Conservation (phyloP, 805 yeast species). For the Clavispora vitiphila region DNA sequence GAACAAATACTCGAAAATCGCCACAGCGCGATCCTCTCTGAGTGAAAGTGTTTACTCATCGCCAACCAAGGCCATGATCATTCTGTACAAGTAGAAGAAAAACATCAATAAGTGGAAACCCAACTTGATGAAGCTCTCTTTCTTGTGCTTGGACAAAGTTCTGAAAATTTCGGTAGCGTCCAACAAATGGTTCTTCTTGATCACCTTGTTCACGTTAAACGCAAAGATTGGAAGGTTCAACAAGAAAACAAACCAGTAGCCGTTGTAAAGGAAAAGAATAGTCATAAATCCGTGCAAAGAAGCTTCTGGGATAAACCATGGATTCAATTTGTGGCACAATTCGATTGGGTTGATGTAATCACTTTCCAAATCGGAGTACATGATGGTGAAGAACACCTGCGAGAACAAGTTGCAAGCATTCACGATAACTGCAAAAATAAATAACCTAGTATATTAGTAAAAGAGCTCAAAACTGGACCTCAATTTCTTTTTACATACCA, state of each 20-base stretch:
- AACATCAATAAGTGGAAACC: slow-evolving; percentile 89
- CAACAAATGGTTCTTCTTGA: slow-evolving; percentile 74
- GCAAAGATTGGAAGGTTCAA: slow-evolving; percentile 80
- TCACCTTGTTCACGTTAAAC: slow-evolving; percentile 74
- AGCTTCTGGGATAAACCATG: slow-evolving; percentile 87
- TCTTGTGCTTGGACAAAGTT: slow-evolving; percentile 87
- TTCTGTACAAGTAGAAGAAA: slow-evolving; percentile 92
- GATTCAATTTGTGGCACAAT: slow-evolving; percentile 87
- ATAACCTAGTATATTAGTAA: slow-evolving; percentile 39
- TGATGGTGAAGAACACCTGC: slow-evolving; percentile 92
- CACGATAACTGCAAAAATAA: slow-evolving; percentile 71
- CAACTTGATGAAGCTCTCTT: slow-evolving; percentile 83
- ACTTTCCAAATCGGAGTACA: slow-evolving; percentile 91
- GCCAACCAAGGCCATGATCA: slow-evolving; percentile 88
- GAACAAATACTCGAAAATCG: background rate
- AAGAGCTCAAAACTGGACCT: background rate
- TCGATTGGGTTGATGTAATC: slow-evolving; percentile 98
- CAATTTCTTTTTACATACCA: slow-evolving; percentile 17
- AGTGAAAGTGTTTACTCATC: slow-evolving; percentile 34
- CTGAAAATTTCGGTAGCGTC: slow-evolving; percentile 98
- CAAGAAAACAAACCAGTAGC: slow-evolving; percentile 87
- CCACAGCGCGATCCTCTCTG: background rate
- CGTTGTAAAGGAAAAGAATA: slow-evolving; percentile 68
- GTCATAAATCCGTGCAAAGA: slow-evolving; percentile 71
- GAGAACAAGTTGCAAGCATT: slow-evolving; percentile 85